Evolutionary conservation across 495 filamentous ascomycete genomes (phyloP), one percentile per base, ranked within the genome.

Genomic region (Tuber indicum): DNA sequence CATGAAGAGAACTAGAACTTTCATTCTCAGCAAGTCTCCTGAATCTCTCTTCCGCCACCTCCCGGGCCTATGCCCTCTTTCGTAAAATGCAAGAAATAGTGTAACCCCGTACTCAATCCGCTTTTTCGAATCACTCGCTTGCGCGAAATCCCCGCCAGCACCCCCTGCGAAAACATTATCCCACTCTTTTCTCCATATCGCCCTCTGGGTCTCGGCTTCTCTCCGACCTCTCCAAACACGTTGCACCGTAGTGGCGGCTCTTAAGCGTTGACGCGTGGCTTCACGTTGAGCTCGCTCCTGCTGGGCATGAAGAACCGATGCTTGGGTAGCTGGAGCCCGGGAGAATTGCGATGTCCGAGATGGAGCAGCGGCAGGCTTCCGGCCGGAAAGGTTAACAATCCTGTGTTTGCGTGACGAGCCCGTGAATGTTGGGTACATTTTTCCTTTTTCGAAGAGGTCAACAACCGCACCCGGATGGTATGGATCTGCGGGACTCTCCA

Each of bases 301-400:
- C 81, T 97, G 93, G 36, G 96, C 96, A 78, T 91, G 89, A 42
- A 92, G 91, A 21, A 98, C 88, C 0, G 95, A 91, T 81, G 90
- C 91, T 10, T 75, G 80, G 26, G 72, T 73, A 16, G 49, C 44
- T 76, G 93, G 92, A 5, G 90, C 87, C 32, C 91, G 91, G 16
- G 88, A 84, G 21, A 82, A 86, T 4, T 86, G 76, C 44, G 83
- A 78, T 2, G 87, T 84, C 83, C 83, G 89, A 85, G 77, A 91
- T 90, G 84, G 94, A 93, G 43, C 92, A 91, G 85, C 96, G 93
- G 75, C 85, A 66, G 58, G 10, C 86, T 81, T 90, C 89, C 78
- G 92, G 79, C 94, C 96, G 73, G 93, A 95, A 76, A 99, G 91
- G 84, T 99, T 97, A 79, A 99, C 93, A 84, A 97, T 93, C 74